Base-by-base conservation (phyloP, 139 green algal species). In the Chlamydomonas urium region DNA sequence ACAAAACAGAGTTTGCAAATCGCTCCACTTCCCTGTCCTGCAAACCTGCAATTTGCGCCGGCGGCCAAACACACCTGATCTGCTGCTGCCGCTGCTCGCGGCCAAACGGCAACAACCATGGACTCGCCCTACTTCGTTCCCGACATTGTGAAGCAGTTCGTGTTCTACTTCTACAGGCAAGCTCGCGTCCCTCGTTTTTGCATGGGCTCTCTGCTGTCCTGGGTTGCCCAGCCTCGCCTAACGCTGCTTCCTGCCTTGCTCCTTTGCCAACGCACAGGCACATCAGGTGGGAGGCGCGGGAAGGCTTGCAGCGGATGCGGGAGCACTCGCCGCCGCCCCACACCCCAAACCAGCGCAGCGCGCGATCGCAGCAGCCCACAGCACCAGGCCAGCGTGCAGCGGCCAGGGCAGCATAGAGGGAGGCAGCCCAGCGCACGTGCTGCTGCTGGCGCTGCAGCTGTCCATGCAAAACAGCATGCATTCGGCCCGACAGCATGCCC, bases 141-240 rank as follows among this genome's bases (percentile, higher is more conserved):
- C 1, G 93, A 97, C 66, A 88, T 95, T 56, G 93, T 98, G 1
- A 90, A 96, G 75, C 91, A 97, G 75, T 99, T 97, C 71, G 90
- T 97, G 34, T 75, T 90, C 6, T 99, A 97, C 82, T 90, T 98
- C 63, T 99, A 99, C 78, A 78, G 89, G 29, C 57, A 68, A 38
- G 14, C 38, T 10, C 8, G 10, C 42, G 14, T 50, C 8, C 42
- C 14, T 8, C 14, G 8, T 8, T 8, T 24, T 50, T 50, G 8
- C 14, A 14, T 50, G 8, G 8, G 14, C 29, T 63, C 10, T 14
- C 26, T 6, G 6, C 29, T 63, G 21, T 63, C 6, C 24, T 36
- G 6, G n/a, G 53, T 26, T 34, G 26, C 29, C 26, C 6, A 63
- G 26, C 21, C 29, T 63, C 6, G 29, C 29, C 24, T 50, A 33